phyloP scores from a whole-genome alignment of 2,329 filamentous ascomycete genomes.

The Cytospora piceicola region DNA sequence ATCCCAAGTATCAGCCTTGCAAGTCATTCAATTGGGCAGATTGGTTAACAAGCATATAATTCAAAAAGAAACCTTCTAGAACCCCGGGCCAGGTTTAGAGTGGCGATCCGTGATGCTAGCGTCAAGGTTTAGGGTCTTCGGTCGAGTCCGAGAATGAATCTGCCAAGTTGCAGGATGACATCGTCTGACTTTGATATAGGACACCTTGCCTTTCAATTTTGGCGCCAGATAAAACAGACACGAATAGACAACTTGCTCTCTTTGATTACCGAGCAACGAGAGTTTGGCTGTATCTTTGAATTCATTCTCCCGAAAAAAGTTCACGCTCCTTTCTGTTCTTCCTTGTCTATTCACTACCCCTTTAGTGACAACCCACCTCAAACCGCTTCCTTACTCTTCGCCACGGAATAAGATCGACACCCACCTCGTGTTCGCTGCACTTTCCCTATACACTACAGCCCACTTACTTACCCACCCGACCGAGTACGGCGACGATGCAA shows the following conservation, averaged over 20 bases:
- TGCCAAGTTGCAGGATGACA: conserved; percentile 26
- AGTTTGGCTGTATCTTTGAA: not conserved
- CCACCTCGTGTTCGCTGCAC: not conserved
- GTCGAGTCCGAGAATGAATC: conserved; percentile 22
- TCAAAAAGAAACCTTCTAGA: not conserved
- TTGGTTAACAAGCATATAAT: not conserved
- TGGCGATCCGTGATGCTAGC: conserved; percentile 18
- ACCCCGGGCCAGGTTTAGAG: not conserved
- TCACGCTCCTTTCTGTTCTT: not conserved
- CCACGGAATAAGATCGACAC: not conserved
- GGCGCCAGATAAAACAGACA: no score
- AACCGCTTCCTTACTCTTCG: not conserved
- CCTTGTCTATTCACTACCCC: not conserved
- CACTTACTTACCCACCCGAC: not conserved
- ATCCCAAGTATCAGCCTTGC: not conserved
- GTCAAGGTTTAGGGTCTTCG: conserved; percentile 2
- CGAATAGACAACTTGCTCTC: not conserved
- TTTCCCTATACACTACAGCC: not conserved
- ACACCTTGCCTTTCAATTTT: conserved; percentile 19
- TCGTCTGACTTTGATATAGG: conserved; percentile 23
- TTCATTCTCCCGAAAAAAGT: not conserved
- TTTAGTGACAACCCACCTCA: conserved; percentile 10
- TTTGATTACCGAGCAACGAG: not conserved
- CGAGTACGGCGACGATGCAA: not conserved
- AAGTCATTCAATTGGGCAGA: not conserved